Conservation (phyloP, 148 eudicot species). For the Mesembryanthemum crystallinum region DNA sequence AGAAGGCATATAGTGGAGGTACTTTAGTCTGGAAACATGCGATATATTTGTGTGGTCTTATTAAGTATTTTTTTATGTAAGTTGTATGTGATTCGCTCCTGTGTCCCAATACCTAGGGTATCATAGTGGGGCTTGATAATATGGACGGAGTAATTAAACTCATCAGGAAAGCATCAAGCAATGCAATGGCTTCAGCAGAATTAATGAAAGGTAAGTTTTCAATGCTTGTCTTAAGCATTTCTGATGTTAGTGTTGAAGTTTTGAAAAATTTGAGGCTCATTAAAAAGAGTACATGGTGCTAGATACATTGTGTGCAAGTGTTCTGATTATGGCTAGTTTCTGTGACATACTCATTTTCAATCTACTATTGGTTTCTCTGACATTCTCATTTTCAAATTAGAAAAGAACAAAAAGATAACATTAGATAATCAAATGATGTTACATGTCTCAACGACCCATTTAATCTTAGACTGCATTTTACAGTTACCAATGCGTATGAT, state of each 20-base stretch:
- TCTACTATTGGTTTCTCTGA: no score
- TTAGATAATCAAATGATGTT: background rate
- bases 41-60: background rate
- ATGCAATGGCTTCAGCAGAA: conserved; percentile 56
- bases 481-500: no score
- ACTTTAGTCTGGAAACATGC: conserved; percentile 6
- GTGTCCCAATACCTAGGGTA: conserved; percentile 48
- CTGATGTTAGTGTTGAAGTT: background rate
- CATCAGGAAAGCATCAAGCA: conserved; percentile 80
- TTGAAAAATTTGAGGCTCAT: background rate
- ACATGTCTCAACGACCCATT: no score
- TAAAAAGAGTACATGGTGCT: background rate
- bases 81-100: conserved; percentile 12
- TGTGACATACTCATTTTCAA: no score
- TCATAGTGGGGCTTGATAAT: conserved; percentile 85
- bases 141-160: conserved; percentile 68
- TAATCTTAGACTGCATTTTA: no score
- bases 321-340: background rate
- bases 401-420: background rate
- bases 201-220: conserved; percentile 55
- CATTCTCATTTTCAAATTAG: background rate
- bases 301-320: no score
- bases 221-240: background rate
- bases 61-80: background rate
- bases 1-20: conserved; percentile 92